These are phyloP conservation scores for Scheffersomyces amazonensis DNA, from an alignment of 805 yeast genomes.

Conservation along the genomic window DNA sequence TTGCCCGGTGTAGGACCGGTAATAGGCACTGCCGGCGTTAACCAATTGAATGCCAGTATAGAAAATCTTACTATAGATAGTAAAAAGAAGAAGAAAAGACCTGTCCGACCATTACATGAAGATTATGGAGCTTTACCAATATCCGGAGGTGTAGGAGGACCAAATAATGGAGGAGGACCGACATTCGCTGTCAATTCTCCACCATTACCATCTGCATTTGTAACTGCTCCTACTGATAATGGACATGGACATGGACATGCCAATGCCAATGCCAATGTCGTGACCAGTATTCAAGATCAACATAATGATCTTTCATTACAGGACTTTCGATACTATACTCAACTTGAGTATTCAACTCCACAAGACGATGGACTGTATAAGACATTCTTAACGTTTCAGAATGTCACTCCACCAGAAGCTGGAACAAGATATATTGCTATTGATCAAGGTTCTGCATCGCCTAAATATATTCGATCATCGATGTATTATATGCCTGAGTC, in stretches of 20 bases:
- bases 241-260: no score
- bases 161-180: no score
- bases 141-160: no score
- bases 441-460: constrained; percentile 85
- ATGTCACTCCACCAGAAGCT: constrained; percentile 80
- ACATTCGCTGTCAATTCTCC: no score
- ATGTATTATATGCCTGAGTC: constrained; percentile 81
- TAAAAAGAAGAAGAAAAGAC: constrained; percentile 23
- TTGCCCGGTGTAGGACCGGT: neutral
- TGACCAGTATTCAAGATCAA: constrained; percentile 4
- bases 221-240: no score
- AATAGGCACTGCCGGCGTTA: neutral
- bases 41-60: constrained; percentile 1
- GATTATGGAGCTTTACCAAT: constrained; percentile 14
- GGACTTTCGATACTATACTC: constrained; percentile 16
- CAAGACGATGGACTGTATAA: constrained; percentile 31
- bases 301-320: constrained; percentile 8
- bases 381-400: constrained; percentile 68
- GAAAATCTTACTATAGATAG: constrained; percentile 1
- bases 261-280: neutral
- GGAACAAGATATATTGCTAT: constrained; percentile 64
- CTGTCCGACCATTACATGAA: constrained; percentile 28
- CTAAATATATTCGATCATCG: constrained; percentile 72
- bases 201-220: no score
- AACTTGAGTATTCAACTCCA: constrained; percentile 20